Conservation (phyloP, 106 monocot genomes). For the Dioscorea zingiberensis region DNA sequence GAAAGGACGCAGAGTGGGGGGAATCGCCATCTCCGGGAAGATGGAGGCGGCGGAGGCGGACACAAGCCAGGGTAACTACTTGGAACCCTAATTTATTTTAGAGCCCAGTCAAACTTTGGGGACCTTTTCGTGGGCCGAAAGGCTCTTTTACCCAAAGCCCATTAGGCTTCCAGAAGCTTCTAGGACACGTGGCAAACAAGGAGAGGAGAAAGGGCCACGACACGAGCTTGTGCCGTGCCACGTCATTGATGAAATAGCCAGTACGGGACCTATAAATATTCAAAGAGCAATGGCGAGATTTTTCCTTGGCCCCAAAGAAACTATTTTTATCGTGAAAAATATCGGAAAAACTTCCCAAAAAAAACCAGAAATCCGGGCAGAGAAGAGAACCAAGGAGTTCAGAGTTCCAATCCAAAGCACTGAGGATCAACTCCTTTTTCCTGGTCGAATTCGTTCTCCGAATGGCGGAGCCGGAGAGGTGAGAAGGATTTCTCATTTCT, state of each 20-base stretch:
- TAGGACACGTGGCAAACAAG: not conserved
- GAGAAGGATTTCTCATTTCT: not conserved
- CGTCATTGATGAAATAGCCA: not conserved
- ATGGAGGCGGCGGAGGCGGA: too few species aligned
- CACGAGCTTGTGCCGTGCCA: not conserved
- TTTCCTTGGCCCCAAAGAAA: not conserved
- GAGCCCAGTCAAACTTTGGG: too few species aligned
- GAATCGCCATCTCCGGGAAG: too few species aligned
- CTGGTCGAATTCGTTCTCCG: not conserved
- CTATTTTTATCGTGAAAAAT: not conserved
- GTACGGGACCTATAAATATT: not conserved
- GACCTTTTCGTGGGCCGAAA: too few species aligned
- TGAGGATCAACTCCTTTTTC: too few species aligned
- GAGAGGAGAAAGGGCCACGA: not conserved
- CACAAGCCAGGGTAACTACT: not conserved
- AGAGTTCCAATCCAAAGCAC: not conserved
- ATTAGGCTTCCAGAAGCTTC: not conserved
- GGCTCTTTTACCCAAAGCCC: too few species aligned
- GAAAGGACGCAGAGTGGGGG: too few species aligned
- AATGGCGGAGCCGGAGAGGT: constrained; percentile 1
- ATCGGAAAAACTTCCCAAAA: not conserved
- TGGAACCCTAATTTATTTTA: too few species aligned
- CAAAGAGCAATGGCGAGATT: not conserved
- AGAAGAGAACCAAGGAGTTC: not conserved
- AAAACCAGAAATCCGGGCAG: not conserved